phyloP scores from a whole-genome alignment of 2,329 filamentous ascomycete genomes.

The Metarhizium brunneum region DNA sequence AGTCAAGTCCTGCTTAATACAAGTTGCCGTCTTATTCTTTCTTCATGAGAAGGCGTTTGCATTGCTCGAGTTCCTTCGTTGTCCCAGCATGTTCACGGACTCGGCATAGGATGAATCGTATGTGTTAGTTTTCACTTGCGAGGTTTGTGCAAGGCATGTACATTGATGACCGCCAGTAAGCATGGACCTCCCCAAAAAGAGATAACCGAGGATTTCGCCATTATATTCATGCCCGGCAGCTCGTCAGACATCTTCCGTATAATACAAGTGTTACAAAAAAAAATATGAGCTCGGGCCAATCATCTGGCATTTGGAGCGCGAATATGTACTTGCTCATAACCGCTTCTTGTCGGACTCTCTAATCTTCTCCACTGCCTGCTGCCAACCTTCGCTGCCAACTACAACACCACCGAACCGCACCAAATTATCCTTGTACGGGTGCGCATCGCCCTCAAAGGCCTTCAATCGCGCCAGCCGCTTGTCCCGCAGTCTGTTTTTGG shows the following conservation, averaged over 20 bases:
- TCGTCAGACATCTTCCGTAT: slow-evolving; percentile 10
- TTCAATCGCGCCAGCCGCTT: slow-evolving; percentile 82
- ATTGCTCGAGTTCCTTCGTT: background rate
- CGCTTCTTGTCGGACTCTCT: slow-evolving; percentile 39
- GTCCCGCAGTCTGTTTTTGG: slow-evolving; percentile 89
- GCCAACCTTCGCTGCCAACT: slow-evolving; percentile 46
- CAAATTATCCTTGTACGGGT: slow-evolving; percentile 88
- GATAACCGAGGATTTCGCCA: background rate
- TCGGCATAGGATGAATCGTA: background rate
- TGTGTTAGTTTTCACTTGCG: background rate
- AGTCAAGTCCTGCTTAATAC: background rate
- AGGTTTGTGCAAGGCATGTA: background rate
- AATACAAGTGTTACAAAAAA: slow-evolving; percentile 22
- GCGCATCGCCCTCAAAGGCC: slow-evolving; percentile 85
- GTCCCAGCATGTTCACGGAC: background rate
- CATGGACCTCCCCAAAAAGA: background rate
- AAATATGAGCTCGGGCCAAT: slow-evolving; percentile 4
- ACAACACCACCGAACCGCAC: slow-evolving; percentile 57
- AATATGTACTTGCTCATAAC: slow-evolving; percentile 28
- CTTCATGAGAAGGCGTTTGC: background rate
- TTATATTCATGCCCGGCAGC: background rate
- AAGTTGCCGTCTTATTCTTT: background rate
- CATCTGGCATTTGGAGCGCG: background rate
- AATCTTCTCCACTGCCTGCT: slow-evolving; percentile 39
- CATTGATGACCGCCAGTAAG: background rate